phyloP scores from a whole-genome alignment of 139 green algal genomes.

The Picochlorum sp. region DNA sequence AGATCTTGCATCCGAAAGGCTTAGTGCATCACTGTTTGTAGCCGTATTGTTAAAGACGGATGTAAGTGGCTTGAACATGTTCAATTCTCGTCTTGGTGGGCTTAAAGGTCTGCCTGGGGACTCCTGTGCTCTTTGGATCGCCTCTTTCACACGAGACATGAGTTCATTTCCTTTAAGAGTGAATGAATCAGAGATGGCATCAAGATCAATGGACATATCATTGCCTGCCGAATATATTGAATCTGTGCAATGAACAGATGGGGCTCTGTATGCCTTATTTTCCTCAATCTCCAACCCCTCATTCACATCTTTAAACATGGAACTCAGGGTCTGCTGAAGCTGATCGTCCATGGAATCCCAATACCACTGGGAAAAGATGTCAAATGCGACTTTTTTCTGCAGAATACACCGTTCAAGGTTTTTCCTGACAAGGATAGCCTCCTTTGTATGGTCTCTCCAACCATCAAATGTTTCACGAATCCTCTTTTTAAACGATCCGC shows the following conservation, averaged over 20 bases:
- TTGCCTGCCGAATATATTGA: too few species aligned
- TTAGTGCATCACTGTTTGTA: not conserved
- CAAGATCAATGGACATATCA: too few species aligned
- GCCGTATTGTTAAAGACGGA: not conserved
- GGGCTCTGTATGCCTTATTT: too few species aligned
- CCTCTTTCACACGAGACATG: not conserved
- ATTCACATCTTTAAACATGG: slow-evolving; percentile 44
- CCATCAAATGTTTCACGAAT: slow-evolving; percentile 10
- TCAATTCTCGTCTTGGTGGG: not conserved
- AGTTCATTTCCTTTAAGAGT: not conserved
- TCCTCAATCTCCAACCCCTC: too few species aligned
- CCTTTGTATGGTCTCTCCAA: slow-evolving; percentile 17
- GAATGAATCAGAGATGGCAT: not conserved
- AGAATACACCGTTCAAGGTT: slow-evolving; percentile 38
- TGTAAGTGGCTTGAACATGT: not conserved
- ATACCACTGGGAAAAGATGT: slow-evolving; percentile 57
- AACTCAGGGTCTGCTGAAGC: slow-evolving; percentile 36
- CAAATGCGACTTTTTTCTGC: slow-evolving; percentile 49
- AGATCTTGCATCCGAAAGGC: not conserved
- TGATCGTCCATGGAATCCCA: slow-evolving; percentile 61
- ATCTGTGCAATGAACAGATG: too few species aligned
- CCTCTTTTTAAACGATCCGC: slow-evolving; percentile 6
- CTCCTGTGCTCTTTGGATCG: not conserved
- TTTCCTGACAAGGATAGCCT: not conserved
- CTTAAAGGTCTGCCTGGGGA: not conserved